Conservation (phyloP, 495 filamentous ascomycete species). For the Pyronema domesticum region DNA sequence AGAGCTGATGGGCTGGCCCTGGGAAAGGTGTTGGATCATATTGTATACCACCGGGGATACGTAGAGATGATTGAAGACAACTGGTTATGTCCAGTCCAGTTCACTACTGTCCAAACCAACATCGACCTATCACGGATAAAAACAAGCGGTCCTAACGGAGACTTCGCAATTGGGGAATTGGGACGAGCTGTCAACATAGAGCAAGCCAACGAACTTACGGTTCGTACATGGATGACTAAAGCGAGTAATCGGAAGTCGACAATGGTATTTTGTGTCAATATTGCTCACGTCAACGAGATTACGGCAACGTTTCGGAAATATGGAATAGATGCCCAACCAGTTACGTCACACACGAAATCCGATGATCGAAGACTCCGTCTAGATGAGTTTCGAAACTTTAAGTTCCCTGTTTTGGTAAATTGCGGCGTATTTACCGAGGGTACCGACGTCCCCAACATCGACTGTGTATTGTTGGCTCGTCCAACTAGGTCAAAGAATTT, state of each 20-base stretch:
- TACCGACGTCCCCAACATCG: slow-evolving; percentile 93
- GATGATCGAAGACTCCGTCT: slow-evolving; percentile 46
- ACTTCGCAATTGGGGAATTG: slow-evolving; percentile 58
- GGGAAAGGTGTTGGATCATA: slow-evolving; percentile 78
- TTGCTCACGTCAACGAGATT: slow-evolving; percentile 56
- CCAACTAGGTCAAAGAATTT: slow-evolving; percentile 83
- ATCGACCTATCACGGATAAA: slow-evolving; percentile 56
- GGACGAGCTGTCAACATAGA: slow-evolving; percentile 65
- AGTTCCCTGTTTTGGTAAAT: slow-evolving; percentile 80
- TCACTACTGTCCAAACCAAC: slow-evolving; percentile 75
- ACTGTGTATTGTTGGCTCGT: slow-evolving; percentile 75
- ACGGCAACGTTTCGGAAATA: slow-evolving; percentile 55
- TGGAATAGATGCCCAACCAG: slow-evolving; percentile 65
- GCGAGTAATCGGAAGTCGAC: slow-evolving; percentile 27
- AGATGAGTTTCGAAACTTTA: slow-evolving; percentile 50
- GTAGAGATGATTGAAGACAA: slow-evolving; percentile 90
- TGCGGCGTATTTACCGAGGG: slow-evolving; percentile 90
- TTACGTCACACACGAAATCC: slow-evolving; percentile 60
- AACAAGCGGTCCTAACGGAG: slow-evolving; percentile 43
- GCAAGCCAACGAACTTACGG: slow-evolving; percentile 58
- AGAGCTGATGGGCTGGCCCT: slow-evolving; percentile 75
- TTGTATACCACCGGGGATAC: slow-evolving; percentile 91
- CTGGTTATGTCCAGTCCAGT: slow-evolving; percentile 65
- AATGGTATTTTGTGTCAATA: slow-evolving; percentile 7
- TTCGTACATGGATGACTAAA: slow-evolving; percentile 67